phyloP scores from a whole-genome alignment of 352 stramenopile genomes.

The Phytopythium ostracodes region DNA sequence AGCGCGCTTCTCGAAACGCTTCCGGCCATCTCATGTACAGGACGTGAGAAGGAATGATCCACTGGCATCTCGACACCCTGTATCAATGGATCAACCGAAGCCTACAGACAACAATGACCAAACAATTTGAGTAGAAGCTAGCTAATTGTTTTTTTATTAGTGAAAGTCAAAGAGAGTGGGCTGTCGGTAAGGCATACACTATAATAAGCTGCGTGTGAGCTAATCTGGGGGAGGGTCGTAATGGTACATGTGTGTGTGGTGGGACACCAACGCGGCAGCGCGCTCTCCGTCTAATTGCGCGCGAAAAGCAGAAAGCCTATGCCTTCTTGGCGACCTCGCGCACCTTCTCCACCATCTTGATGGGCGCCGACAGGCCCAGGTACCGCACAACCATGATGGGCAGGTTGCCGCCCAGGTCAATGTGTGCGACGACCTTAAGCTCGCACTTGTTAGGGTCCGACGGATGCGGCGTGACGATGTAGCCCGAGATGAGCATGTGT shows the following conservation, averaged over 20 bases:
- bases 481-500: conserved; percentile 56
- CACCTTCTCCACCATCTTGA: conserved; percentile 84
- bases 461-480: conserved; percentile 59
- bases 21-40: background rate
- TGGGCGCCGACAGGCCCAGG: conserved; percentile 68
- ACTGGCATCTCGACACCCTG: background rate
- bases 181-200: background rate
- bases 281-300: background rate
- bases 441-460: conserved; percentile 64
- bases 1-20: background rate
- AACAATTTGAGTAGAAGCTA: too few species aligned
- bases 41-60: background rate
- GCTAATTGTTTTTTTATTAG: too few species aligned
- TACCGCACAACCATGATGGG: conserved; percentile 70
- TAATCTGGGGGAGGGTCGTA: background rate
- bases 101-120: too few species aligned
- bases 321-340: conserved; percentile 27
- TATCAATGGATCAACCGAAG: background rate
- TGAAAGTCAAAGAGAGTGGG: background rate
- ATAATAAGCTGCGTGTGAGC: background rate
- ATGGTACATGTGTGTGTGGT: conserved; percentile 4
- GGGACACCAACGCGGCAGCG: background rate
- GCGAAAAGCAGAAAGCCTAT: conserved; percentile 17
- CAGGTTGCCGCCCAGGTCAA: conserved; percentile 71
- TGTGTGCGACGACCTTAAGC: conserved; percentile 66